These are phyloP conservation scores for Mycosphaerella sp. DNA, from an alignment of 2,329 filamentous ascomycete genomes.

Conservation along the genomic window DNA sequence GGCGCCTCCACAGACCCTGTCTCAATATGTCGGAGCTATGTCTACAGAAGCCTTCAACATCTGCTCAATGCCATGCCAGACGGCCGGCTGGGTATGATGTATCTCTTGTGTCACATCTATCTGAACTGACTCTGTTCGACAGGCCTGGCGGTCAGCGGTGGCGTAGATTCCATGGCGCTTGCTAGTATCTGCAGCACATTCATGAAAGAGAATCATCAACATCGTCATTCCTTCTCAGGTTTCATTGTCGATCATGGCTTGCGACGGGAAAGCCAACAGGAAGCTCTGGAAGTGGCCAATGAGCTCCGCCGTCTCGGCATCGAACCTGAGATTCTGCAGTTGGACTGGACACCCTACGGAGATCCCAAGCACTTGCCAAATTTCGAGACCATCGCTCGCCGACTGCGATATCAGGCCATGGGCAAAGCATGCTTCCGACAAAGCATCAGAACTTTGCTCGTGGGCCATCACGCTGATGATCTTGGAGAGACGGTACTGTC, in stretches of 20 bases:
- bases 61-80: background rate
- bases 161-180: constrained; percentile 96
- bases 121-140: background rate
- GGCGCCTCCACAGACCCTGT: background rate
- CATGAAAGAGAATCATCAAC: constrained; percentile 9
- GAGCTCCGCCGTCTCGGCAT: constrained; percentile 24
- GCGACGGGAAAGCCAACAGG: constrained; percentile 49
- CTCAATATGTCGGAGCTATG: constrained; percentile 1
- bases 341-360: constrained; percentile 36
- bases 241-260: constrained; percentile 58
- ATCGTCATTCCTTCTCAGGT: constrained; percentile 40
- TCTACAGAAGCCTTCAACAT: constrained; percentile 2
- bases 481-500: constrained; percentile 85
- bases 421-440: constrained; percentile 53
- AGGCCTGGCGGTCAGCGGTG: constrained; percentile 78
- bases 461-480: constrained; percentile 86
- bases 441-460: constrained; percentile 56
- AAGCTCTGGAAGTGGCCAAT: constrained; percentile 48
- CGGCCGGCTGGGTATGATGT: constrained; percentile 6
- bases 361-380: constrained; percentile 49
- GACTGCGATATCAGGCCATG: constrained; percentile 64
- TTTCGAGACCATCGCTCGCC: constrained; percentile 72
- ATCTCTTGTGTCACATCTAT: background rate
- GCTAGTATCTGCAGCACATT: constrained; percentile 61
- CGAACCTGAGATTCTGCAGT: constrained; percentile 26